Conservation (phyloP, 306 rosid genomes). For the Dalbergia cochinchinensis region DNA sequence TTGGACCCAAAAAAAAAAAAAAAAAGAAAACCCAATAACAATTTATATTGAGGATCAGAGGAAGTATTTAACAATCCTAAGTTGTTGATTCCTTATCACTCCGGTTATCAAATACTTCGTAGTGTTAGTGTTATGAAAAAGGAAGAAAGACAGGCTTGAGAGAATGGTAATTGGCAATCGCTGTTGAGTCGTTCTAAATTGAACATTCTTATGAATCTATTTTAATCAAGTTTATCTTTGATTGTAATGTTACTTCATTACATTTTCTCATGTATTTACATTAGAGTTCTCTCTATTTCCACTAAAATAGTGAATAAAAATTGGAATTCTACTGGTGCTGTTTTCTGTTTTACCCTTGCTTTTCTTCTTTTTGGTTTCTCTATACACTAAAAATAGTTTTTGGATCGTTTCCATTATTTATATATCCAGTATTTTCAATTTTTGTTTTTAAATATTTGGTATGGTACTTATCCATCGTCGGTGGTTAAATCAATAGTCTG, state of each 20-base stretch:
- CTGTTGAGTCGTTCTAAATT: background rate
- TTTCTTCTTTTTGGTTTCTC: slow-evolving; percentile 26
- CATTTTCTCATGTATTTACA: background rate
- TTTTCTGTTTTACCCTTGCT: background rate
- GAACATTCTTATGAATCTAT: background rate
- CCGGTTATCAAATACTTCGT: background rate
- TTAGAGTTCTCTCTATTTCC: background rate
- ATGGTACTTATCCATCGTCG: background rate
- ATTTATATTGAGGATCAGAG: no score
- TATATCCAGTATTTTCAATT: background rate
- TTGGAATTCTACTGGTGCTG: slow-evolving; percentile 29
- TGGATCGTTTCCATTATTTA: background rate
- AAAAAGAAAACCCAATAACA: no score
- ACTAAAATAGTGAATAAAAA: background rate
- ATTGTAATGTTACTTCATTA: background rate
- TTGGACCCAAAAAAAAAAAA: no score
- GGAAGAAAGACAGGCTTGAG: background rate
- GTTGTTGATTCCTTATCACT: no score
- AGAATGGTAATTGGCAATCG: background rate
- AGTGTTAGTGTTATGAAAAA: background rate
- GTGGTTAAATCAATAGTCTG: background rate
- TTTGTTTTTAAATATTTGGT: background rate
- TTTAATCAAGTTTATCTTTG: background rate
- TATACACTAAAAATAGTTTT: background rate
- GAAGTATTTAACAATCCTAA: no score